Evolutionary conservation across 345 rosid genomes (phyloP), one percentile per base, ranked within the genome.

Genomic region (Eucalyptus sideroxylon): DNA sequence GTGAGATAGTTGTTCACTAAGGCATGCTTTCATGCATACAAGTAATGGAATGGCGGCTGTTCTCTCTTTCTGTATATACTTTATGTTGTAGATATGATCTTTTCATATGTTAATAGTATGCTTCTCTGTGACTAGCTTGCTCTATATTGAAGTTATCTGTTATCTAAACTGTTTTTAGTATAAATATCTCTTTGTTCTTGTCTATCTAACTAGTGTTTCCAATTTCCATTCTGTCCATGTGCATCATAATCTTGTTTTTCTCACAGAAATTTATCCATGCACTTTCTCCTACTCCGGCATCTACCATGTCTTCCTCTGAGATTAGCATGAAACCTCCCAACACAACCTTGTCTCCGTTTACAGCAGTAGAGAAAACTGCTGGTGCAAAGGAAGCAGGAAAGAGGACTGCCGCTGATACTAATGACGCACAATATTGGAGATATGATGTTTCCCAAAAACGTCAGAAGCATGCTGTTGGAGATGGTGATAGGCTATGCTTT

Each of bases 201-300:
- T 77, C 12, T 13, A 50, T 44, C 47, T 49, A 60, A 60, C 34
- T 62, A 60, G 45, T 69, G 11, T 51, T 42, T 90, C 47, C 37
- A 27, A 56, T 59, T 60, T 27, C 34, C 12, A 53, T 34, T 53
- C 45, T 60, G 47, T 16, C 85, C 50, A 59, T 53, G 59, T 53
- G 59, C 59, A 77, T 77, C 85, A 77, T 53, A 55, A 50, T 53
- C 16, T 89, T 91, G 87, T 50, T 88, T 34, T 37, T 91, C 51
- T 93, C 26, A 34, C 95, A 98, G 99, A 98, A 97, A 93, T 97
- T 96, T 93, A 93, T 98, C 89, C 99, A 97, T 93, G 99, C 99
- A n/a, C 92, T 98, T 88, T 96, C 98, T 89, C 99, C 99, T 60
- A 94, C 94, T 87, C 97, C 98, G 87, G 93, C 99, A 89, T 93